Evolutionary conservation across 2,329 filamentous ascomycete genomes (phyloP), one percentile per base, ranked within the genome.

Genomic region (Ophiostoma quercus): DNA sequence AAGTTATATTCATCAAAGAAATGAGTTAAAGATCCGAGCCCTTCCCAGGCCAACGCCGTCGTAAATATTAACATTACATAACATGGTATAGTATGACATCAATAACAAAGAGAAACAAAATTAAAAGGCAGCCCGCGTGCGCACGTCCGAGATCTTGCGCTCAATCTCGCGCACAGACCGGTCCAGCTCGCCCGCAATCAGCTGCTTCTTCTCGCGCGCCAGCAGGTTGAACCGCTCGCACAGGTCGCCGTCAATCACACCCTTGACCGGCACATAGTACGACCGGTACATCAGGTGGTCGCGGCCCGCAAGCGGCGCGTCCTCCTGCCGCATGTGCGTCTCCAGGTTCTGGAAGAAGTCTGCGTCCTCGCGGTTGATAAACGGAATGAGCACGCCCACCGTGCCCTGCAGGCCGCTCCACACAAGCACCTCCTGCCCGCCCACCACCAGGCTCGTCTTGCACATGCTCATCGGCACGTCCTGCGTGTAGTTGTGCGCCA

Each of bases 331-430:
- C 78, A 99, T 84, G 76, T 96, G 92, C 77, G 91, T 89, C 80
- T 99, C 95, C 32, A 99, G 84, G 72, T 88, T 92, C 79, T 97
- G 94, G 86, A 99, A 99, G 81, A 99, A 98, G 79, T 98, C 95
- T 67, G 96, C 92, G 76, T 98, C 94, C 77, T 98, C 94, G 51
- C 96, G 90, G 73, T 89, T 90, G 66, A 93, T 83, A 77, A 99
- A 98, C 0, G 96, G 95, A 66, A 99, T 90, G 66, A 99, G 85
- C 68, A 97, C 92, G 67, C 94, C 95, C 54, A 99, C 87, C 0
- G 95, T 98, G 67, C 95, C 96, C 80, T 97, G 94, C 22, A 99
- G 83, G 25, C 96, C 96, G 73, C 90, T 91, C 95, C 95, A 99
- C 68, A 99, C 84, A 1, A 99, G 82, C 57, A 98, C 88, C 73